Evolutionary conservation across 2,329 filamentous ascomycete species (phyloP).

Genomic region (Penicillium sp.): DNA sequence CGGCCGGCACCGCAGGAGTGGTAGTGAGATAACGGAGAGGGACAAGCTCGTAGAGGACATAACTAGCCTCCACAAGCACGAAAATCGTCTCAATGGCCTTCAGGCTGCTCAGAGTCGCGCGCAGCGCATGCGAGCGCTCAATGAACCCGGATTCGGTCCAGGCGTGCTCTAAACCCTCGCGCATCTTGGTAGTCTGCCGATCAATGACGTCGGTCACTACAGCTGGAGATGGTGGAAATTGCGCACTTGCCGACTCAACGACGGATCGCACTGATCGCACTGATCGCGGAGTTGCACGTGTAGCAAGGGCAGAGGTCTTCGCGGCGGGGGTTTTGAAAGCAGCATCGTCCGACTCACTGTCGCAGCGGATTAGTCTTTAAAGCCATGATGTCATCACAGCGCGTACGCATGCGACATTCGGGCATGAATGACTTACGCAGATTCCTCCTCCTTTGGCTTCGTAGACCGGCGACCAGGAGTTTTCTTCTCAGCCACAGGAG

Average conservation of each 20-base stretch:
- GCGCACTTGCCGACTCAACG: slow-evolving; percentile 4
- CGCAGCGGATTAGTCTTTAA: slow-evolving; percentile 5
- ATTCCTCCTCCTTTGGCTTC: slow-evolving; percentile 42
- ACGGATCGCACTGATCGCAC: slow-evolving; percentile 11
- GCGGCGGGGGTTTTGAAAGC: slow-evolving; percentile 1
- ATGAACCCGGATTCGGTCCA: slow-evolving; percentile 39
- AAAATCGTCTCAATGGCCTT: slow-evolving; percentile 69
- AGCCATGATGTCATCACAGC: background rate
- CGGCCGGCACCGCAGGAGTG: slow-evolving; percentile 60
- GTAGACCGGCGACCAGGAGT: slow-evolving; percentile 35
- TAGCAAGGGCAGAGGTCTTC: slow-evolving; percentile 19
- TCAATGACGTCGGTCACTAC: slow-evolving; percentile 70
- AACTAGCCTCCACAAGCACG: slow-evolving; percentile 67
- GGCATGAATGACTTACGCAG: slow-evolving; percentile 9
- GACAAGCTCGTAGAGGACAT: slow-evolving; percentile 69
- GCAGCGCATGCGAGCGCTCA: slow-evolving; percentile 60
- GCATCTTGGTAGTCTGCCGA: slow-evolving; percentile 50
- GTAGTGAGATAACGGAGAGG: slow-evolving; percentile 72
- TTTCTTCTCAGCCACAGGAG: slow-evolving; percentile 36
- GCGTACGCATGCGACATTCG: slow-evolving; percentile 13
- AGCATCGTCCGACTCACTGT: slow-evolving; percentile 18
- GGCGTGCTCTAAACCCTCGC: slow-evolving; percentile 33
- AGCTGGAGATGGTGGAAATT: slow-evolving; percentile 42
- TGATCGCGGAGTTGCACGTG: slow-evolving; percentile 10
- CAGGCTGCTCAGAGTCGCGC: slow-evolving; percentile 68